Evolutionary conservation across 192 early-diverging fungal genomes (phyloP).

Genomic region (Entomortierella parvispora): DNA sequence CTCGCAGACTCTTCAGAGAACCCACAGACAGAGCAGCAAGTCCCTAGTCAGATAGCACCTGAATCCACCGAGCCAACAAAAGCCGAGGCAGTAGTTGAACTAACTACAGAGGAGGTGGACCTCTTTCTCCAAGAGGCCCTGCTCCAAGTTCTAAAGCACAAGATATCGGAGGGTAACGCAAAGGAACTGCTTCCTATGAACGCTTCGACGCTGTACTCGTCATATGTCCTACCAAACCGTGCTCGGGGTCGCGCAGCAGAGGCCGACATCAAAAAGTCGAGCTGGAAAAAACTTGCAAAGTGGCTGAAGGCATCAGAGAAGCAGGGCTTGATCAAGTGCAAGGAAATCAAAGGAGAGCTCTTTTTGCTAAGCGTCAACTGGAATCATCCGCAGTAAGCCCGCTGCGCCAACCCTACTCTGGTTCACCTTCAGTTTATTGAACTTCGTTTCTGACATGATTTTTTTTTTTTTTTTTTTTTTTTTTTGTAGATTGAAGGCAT

Average conservation of each 20-base stretch:
- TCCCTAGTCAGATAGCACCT: too few species aligned
- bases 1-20: slow-evolving; percentile 11
- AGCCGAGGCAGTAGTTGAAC: slow-evolving; percentile 3
- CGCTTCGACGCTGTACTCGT: slow-evolving; percentile 79
- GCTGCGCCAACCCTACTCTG: background rate
- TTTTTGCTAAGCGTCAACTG: slow-evolving; percentile 68
- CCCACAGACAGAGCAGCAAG: slow-evolving; percentile 3
- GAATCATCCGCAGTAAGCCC: slow-evolving; percentile 66
- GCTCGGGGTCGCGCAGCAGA: slow-evolving; percentile 60
- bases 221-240: slow-evolving; percentile 76
- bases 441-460: too few species aligned
- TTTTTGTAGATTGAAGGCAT: slow-evolving; percentile 24
- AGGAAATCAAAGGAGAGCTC: slow-evolving; percentile 78
- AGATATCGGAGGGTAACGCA: slow-evolving; percentile 65
- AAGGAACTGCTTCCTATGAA: slow-evolving; percentile 76
- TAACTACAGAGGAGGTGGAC: slow-evolving; percentile 74
- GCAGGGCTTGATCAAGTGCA: slow-evolving; percentile 80
- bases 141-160: slow-evolving; percentile 74
- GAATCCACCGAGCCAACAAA: slow-evolving; percentile 3
- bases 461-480: background rate
- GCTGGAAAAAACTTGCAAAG: slow-evolving; percentile 88
- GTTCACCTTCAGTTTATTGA: too few species aligned
- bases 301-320: slow-evolving; percentile 93
- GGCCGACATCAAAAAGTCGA: slow-evolving; percentile 86
- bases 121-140: slow-evolving; percentile 74